phyloP scores from a whole-genome alignment of 2,329 filamentous ascomycete species.

The Aspergillus tamarii region DNA sequence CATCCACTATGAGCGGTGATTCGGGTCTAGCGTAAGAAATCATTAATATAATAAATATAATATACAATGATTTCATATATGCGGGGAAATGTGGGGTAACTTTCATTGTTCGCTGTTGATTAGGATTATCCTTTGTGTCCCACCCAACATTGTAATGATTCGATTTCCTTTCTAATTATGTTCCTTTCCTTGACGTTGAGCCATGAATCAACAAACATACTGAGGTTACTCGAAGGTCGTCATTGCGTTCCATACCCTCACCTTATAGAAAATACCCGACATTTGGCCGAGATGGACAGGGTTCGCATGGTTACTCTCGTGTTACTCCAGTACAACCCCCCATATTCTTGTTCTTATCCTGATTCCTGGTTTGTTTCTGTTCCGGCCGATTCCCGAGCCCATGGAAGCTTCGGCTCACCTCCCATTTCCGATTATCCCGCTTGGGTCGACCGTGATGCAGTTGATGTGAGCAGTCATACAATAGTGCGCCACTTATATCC shows the following conservation, averaged over 20 bases:
- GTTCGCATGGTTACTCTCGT: not conserved
- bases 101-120: too few species aligned
- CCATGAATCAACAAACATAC: not conserved
- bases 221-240: not conserved
- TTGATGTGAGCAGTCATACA: conserved; percentile 12
- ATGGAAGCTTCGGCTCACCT: conserved; percentile 6
- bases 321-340: not conserved
- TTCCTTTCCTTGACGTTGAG: too few species aligned
- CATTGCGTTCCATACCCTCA: not conserved
- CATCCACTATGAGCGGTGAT: too few species aligned
- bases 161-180: too few species aligned
- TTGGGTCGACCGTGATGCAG: conserved; percentile 3
- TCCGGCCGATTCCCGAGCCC: conserved; percentile 15
- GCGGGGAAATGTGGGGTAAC: too few species aligned
- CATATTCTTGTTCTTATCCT: not conserved
- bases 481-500: conserved; percentile 6
- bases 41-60: too few species aligned
- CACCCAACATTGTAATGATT: too few species aligned
- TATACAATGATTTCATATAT: too few species aligned
- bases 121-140: too few species aligned
- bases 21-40: too few species aligned
- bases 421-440: conserved; percentile 8
- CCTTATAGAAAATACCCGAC: conserved; percentile 21
- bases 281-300: conserved; percentile 20
- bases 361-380: conserved; percentile 9